Conservation (phyloP, 2,329 filamentous ascomycete species). For the Trichoderma koningii region DNA sequence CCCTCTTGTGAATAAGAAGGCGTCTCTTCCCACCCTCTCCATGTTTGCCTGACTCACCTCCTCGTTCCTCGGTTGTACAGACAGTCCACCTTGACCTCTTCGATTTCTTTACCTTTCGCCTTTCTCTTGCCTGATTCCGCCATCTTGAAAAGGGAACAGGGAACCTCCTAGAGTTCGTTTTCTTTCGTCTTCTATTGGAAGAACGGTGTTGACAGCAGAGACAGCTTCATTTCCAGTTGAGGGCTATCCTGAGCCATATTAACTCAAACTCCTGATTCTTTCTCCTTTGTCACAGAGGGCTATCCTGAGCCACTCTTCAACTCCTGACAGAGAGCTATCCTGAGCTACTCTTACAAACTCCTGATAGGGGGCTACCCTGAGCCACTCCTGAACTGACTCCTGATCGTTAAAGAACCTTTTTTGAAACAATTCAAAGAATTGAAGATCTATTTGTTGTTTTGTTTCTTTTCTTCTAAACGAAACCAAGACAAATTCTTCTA, state of each 20-base stretch:
- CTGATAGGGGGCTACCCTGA: conserved; percentile 32
- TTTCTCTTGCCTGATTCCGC: too few relatives aligned
- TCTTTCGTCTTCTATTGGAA: not conserved
- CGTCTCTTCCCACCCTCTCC: conserved; percentile 3
- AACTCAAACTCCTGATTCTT: conserved; percentile 26
- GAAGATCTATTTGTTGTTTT: conserved; percentile 21
- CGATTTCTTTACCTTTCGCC: not conserved
- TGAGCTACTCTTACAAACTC: conserved; percentile 31
- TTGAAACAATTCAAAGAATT: conserved; percentile 22
- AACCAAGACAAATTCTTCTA: conserved; percentile 11
- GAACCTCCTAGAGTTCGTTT: not conserved
- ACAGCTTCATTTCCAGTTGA: conserved; percentile 14
- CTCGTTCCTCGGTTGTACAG: not conserved
- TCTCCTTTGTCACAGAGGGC: conserved; percentile 26
- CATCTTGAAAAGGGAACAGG: not conserved
- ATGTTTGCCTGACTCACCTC: not conserved
- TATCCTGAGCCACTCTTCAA: conserved; percentile 30
- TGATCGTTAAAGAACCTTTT: conserved; percentile 23
- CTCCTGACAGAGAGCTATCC: conserved; percentile 31
- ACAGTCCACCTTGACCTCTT: not conserved
- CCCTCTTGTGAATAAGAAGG: conserved; percentile 17
- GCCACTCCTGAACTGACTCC: conserved; percentile 30
- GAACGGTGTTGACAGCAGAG: conserved; percentile 3
- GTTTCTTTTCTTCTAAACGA: not conserved
- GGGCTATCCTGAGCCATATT: conserved; percentile 31